These are phyloP conservation scores for Cadophora luteo-olivacea DNA, from an alignment of 2,329 filamentous ascomycete species.

Conservation along the genomic window DNA sequence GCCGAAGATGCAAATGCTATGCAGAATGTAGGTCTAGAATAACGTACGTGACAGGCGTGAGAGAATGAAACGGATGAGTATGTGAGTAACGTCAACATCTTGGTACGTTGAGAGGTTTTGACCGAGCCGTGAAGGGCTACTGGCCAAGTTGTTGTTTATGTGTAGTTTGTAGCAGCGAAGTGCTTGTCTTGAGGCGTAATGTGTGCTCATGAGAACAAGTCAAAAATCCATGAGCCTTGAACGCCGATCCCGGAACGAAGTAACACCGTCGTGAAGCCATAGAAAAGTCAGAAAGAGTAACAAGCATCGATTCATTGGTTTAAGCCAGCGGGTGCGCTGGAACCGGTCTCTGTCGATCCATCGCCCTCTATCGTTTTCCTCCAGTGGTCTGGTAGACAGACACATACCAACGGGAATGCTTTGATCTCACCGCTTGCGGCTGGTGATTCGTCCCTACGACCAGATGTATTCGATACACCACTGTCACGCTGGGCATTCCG, in stretches of 20 bases:
- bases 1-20: constrained; percentile 29
- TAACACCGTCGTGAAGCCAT: constrained; percentile 44
- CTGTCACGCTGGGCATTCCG: constrained; percentile 86
- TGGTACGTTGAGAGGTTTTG: constrained; percentile 7
- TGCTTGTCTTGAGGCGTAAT: constrained; percentile 2
- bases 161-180: not conserved
- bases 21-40: constrained; percentile 40
- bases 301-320: constrained; percentile 28
- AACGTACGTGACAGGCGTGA: constrained; percentile 37
- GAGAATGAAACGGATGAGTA: constrained; percentile 21
- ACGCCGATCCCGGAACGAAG: constrained; percentile 38
- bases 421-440: constrained; percentile 86
- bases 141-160: not conserved
- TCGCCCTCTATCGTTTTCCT: constrained; percentile 95
- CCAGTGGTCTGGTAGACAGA: constrained; percentile 96
- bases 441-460: constrained; percentile 66
- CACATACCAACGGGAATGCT: constrained; percentile 95
- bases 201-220: constrained; percentile 19
- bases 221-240: constrained; percentile 23
- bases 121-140: not conserved
- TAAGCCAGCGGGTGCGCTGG: constrained; percentile 46
- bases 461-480: constrained; percentile 84
- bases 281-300: constrained; percentile 27
- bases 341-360: constrained; percentile 69
- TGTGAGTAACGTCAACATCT: not conserved